Conservation (phyloP, 768 basidiomycete genomes). For the Rickenella mellea region DNA sequence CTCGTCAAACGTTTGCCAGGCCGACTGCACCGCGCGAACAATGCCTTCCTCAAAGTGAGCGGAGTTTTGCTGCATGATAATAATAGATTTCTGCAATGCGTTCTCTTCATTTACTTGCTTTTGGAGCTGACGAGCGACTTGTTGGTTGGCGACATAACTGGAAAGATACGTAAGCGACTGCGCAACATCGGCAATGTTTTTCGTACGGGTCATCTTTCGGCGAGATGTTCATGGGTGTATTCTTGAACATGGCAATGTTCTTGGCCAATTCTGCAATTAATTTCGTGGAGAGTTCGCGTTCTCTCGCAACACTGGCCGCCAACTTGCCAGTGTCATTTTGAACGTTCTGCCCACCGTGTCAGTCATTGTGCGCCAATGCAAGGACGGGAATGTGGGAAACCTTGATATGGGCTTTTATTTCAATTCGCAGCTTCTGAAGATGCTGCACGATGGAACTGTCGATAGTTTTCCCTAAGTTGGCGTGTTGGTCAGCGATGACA, state of each 20-base stretch:
- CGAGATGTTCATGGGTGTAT: conserved; percentile 82
- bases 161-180: neutral
- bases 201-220: conserved; percentile 78
- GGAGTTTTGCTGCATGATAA: conserved; percentile 97
- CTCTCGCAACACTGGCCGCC: conserved; percentile 84
- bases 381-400: conserved; percentile 22
- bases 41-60: conserved; percentile 97
- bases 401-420: conserved; percentile 98
- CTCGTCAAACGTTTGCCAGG: conserved; percentile 96
- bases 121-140: conserved; percentile 71
- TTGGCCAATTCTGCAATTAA: conserved; percentile 82
- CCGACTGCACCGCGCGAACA: conserved; percentile 88
- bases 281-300: conserved; percentile 80
- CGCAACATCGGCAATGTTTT: conserved; percentile 15
- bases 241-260: conserved; percentile 86
- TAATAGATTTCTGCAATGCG: conserved; percentile 90
- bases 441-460: conserved; percentile 97
- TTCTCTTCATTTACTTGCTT: conserved; percentile 98
- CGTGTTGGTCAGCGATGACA: conserved; percentile 89
- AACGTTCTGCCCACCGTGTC: conserved; percentile 48
- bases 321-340: conserved; percentile 95
- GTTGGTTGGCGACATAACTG: conserved; percentile 60
- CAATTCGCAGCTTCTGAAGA: conserved; percentile 85
- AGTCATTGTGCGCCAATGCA: neutral
- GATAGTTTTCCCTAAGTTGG: conserved; percentile 91